phyloP scores from a whole-genome alignment of 768 basidiomycete genomes.

The Leccinum sublutescens region DNA sequence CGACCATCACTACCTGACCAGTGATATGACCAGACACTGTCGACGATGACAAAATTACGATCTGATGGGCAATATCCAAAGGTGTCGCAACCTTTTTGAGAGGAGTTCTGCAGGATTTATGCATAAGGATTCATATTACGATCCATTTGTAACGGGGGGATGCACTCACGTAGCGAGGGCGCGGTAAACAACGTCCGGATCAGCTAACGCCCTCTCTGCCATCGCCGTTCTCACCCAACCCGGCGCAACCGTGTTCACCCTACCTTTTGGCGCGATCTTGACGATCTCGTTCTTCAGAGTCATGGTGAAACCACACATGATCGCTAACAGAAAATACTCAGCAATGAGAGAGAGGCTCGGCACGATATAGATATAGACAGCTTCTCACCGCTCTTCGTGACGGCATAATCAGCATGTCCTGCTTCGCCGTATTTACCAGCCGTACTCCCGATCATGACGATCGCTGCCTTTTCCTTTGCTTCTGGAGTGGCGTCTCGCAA shows the following conservation, averaged over 20 bases:
- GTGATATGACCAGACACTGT: conserved; percentile 67
- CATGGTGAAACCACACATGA: conserved; percentile 71
- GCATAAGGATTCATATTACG: not conserved
- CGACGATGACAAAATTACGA: conserved; percentile 59
- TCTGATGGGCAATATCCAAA: conserved; percentile 62
- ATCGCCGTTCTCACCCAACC: conserved; percentile 69
- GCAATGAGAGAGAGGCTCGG: not conserved
- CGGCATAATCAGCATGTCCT: conserved; percentile 64
- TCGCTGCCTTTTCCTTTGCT: conserved; percentile 53
- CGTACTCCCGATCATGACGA: conserved; percentile 68
- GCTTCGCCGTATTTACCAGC: conserved; percentile 74
- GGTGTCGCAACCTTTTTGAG: conserved; percentile 66
- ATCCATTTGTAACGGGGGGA: not conserved
- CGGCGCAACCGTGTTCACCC: conserved; percentile 71
- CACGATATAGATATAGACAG: not conserved
- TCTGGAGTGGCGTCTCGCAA: conserved; percentile 39
- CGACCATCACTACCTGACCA: conserved; percentile 68
- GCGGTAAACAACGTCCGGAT: conserved; percentile 52
- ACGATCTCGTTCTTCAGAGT: conserved; percentile 81
- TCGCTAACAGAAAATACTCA: conserved; percentile 36
- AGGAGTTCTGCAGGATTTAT: conserved; percentile 48
- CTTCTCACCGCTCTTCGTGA: conserved; percentile 59
- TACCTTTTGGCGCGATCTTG: conserved; percentile 62
- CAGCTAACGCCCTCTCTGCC: conserved; percentile 55
- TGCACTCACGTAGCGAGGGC: conserved; percentile 64